Evolutionary conservation across 768 basidiomycete species (phyloP).

Genomic region (Rhizopogon roseolus): DNA sequence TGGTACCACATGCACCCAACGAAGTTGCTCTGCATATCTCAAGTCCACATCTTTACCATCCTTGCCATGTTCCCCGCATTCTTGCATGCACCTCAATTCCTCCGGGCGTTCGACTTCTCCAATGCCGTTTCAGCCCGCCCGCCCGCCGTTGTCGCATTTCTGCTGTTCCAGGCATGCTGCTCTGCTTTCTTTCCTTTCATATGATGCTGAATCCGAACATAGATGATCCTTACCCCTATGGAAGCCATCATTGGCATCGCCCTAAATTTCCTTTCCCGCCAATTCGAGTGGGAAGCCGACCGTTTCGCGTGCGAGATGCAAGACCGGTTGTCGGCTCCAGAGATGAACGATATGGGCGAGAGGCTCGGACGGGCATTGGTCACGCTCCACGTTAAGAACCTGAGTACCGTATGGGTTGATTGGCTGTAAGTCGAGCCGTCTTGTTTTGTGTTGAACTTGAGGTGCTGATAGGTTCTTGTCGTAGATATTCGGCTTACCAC

Average conservation of each 20-base stretch:
- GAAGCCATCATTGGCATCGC: slow-evolving; percentile 67
- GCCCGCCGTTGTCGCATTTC: slow-evolving; percentile 81
- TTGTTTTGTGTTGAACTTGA: background rate
- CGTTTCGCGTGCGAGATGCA: slow-evolving; percentile 76
- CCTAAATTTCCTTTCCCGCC: slow-evolving; percentile 79
- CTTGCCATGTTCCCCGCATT: slow-evolving; percentile 89
- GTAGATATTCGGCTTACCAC: slow-evolving; percentile 89
- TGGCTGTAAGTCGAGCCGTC: slow-evolving; percentile 57
- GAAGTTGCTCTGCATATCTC: slow-evolving; percentile 81
- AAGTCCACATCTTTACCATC: slow-evolving; percentile 84
- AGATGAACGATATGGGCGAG: slow-evolving; percentile 83
- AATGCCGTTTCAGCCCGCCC: slow-evolving; percentile 56
- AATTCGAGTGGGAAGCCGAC: slow-evolving; percentile 93
- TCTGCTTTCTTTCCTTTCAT: background rate
- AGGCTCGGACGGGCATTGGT: slow-evolving; percentile 79
- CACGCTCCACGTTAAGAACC: slow-evolving; percentile 85
- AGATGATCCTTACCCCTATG: slow-evolving; percentile 80
- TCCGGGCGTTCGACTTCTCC: slow-evolving; percentile 80
- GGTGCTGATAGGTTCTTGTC: background rate
- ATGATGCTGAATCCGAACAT: background rate
- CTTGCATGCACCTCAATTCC: slow-evolving; percentile 72
- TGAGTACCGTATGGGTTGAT: slow-evolving; percentile 92
- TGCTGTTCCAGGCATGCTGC: slow-evolving; percentile 66
- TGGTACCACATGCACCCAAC: slow-evolving; percentile 92
- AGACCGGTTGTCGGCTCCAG: slow-evolving; percentile 35